Conservation (phyloP, 139 green algal species). For the Nannochloris sp. region DNA sequence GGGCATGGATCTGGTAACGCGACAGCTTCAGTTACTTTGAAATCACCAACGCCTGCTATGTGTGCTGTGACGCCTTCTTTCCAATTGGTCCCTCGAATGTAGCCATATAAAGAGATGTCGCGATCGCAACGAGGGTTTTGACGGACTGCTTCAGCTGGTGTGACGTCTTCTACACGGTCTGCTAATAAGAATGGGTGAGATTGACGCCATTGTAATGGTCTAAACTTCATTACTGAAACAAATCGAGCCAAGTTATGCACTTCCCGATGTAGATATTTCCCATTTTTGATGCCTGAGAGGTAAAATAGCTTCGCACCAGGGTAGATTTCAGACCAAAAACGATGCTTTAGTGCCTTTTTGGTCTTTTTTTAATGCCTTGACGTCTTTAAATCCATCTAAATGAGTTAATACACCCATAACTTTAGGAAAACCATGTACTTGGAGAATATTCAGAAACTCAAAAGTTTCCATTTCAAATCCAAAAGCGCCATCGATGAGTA, state of each 20-base stretch:
- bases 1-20: slow-evolving; percentile 92
- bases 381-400: slow-evolving; percentile 87
- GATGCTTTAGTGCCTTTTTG: slow-evolving; percentile 90
- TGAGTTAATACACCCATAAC: slow-evolving; percentile 99
- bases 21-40: slow-evolving; percentile 55
- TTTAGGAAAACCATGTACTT: slow-evolving; percentile 92
- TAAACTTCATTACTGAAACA: slow-evolving; percentile 87
- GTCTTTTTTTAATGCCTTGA: slow-evolving; percentile 77
- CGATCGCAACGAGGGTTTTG: slow-evolving; percentile 75
- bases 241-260: slow-evolving; percentile 93
- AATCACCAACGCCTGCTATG: slow-evolving; percentile 89
- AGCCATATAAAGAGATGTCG: slow-evolving; percentile 88
- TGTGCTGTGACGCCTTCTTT: slow-evolving; percentile 63
- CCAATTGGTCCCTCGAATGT: slow-evolving; percentile 79
- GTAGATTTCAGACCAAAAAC: slow-evolving; percentile 98
- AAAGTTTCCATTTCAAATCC: slow-evolving; percentile 99
- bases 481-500: slow-evolving; percentile 90
- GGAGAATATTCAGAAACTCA: slow-evolving; percentile 97
- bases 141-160: slow-evolving; percentile 57
- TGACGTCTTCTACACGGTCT: slow-evolving; percentile 86
- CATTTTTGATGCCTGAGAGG: slow-evolving; percentile 79
- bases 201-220: slow-evolving; percentile 87
- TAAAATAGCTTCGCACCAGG: slow-evolving; percentile 97
- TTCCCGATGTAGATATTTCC: slow-evolving; percentile 79
- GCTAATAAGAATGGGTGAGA: slow-evolving; percentile 85